Conservation (phyloP, 2,329 filamentous ascomycete genomes). For the Macroventuria anomochaeta region DNA sequence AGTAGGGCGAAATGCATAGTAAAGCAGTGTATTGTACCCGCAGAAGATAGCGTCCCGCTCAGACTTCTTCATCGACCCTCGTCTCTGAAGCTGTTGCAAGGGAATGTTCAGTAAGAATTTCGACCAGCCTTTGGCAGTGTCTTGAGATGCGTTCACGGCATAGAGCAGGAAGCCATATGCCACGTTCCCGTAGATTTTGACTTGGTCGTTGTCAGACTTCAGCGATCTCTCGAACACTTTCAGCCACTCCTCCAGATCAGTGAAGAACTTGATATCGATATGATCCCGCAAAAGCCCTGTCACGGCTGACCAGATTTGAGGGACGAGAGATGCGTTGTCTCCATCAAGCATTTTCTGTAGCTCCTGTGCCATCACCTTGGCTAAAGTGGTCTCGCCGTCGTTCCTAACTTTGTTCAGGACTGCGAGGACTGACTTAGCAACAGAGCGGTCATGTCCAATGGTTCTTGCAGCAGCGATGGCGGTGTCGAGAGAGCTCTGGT, state of each 20-base stretch:
- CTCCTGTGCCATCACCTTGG: constrained; percentile 69
- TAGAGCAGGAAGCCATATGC: constrained; percentile 89
- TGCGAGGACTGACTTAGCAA: constrained; percentile 71
- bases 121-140: constrained; percentile 56
- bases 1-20: constrained; percentile 68
- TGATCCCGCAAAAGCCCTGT: constrained; percentile 75
- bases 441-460: constrained; percentile 71
- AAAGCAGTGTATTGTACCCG: constrained; percentile 68
- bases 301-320: constrained; percentile 87
- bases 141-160: constrained; percentile 69
- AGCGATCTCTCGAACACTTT: constrained; percentile 82
- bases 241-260: constrained; percentile 76
- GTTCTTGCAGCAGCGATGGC: constrained; percentile 73
- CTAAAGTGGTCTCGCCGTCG: constrained; percentile 59
- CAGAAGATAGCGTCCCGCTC: constrained; percentile 67
- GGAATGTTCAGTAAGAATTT: constrained; percentile 40
- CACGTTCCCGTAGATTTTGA: constrained; percentile 73
- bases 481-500: constrained; percentile 74
- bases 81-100: constrained; percentile 35
- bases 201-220: constrained; percentile 73
- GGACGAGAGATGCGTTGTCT: constrained; percentile 70
- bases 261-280: constrained; percentile 69
- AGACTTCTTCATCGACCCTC: constrained; percentile 71
- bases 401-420: constrained; percentile 64
- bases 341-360: constrained; percentile 66